Conservation (phyloP, 768 basidiomycete species). For the Tulasnella sp. region DNA sequence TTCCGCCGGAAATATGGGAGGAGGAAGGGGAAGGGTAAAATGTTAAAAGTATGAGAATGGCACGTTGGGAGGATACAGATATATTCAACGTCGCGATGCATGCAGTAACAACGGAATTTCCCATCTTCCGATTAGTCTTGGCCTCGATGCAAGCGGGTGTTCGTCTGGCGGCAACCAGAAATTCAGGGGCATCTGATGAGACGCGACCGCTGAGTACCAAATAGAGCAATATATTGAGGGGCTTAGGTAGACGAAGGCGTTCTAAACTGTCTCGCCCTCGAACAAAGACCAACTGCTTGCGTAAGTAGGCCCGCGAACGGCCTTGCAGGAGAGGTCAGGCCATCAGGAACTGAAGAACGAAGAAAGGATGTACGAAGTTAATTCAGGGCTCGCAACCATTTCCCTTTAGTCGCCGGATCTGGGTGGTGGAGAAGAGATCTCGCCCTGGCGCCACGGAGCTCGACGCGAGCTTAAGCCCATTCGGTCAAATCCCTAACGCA, state of each 20-base stretch:
- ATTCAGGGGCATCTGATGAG: background rate
- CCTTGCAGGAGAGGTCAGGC: background rate
- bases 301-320: background rate
- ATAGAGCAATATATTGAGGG: background rate
- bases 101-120: too few species aligned
- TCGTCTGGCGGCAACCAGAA: background rate
- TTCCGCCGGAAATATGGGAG: background rate
- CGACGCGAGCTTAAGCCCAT: too few species aligned
- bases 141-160: background rate
- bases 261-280: background rate
- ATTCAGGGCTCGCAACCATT: background rate
- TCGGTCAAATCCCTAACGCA: too few species aligned
- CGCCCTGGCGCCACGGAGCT: too few species aligned
- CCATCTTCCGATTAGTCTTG: background rate
- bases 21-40: background rate
- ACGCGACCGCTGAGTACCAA: background rate
- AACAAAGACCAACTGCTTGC: background rate
- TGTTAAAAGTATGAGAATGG: background rate
- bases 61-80: background rate
- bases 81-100: background rate
- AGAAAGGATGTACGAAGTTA: background rate
- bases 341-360: background rate
- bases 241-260: background rate
- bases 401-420: background rate
- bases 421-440: too few species aligned